Base-by-base conservation (phyloP, 1,284 basidiomycete genomes). In the Naganishia sp. region DNA sequence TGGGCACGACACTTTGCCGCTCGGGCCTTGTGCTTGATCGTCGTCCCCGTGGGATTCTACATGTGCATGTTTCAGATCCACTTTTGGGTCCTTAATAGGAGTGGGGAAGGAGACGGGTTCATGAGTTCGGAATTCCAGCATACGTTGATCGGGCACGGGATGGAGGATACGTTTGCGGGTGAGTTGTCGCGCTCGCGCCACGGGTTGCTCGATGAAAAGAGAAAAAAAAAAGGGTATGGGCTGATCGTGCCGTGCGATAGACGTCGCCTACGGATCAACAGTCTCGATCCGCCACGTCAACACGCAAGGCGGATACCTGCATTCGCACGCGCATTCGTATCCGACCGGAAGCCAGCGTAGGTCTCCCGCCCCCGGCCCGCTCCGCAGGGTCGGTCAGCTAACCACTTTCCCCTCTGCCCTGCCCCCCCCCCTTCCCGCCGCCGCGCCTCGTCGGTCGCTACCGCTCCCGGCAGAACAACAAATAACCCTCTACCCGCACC, bases 41-140 rank as follows among this genome's bases (percentile, higher is more conserved):
- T 83, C 39, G 77, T 99, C 2, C 95, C 96, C 2, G 76, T 88
- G 41, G 49, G 88, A 42, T 93, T 99, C 79, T 99, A 99, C 82
- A 91, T 98, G 89, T 78, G 83, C 74, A 94, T 94, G 87, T 99
- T 99, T 81, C 85, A 88, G 76, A 88, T 99, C 62, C 96, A 99
- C 78, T 95, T 99, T 79, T 79, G 87, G 76, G 85, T 99, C 69
- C 83, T 99, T 41, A 85, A 87, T 74, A 89, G 88, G 77, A 90
- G 90, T 2, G 96, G 96, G 41, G 94, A 97, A 67, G 96, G 96
- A 0, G 96, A 99, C 77, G 92, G 93, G 0, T 99, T 99, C 81
- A 99, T 99, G 96, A 94, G 90, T 81, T 92, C 93, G 15, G 92
- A 94, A 74, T 99, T 99, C 82, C 94, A 97, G 79, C 94, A 98